phyloP scores from a whole-genome alignment of 179 eudicot species.

The Beta macrorhiza region DNA sequence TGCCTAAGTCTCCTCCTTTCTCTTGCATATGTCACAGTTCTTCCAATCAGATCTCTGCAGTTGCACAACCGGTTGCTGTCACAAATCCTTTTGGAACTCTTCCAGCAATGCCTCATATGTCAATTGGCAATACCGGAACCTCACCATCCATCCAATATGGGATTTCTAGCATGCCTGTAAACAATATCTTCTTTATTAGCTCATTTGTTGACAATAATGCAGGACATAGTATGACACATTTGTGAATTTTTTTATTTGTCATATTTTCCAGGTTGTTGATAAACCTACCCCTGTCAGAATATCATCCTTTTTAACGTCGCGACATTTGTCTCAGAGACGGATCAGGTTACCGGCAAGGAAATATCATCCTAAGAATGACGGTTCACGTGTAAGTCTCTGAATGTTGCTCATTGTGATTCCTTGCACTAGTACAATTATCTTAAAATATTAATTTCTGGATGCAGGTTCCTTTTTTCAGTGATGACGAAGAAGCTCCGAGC shows the following conservation, averaged over 20 bases:
- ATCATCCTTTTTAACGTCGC: conserved; percentile 81
- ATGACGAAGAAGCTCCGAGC: conserved; percentile 80
- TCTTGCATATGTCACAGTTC: conserved; percentile 43
- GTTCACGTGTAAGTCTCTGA: conserved; percentile 53
- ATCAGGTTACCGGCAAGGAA: conserved; percentile 84
- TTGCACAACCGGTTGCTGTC: conserved; percentile 57
- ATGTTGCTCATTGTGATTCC: background rate
- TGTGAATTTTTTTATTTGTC: conserved; percentile 15
- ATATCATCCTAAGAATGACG: conserved; percentile 77
- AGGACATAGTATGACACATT: background rate
- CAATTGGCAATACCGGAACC: conserved; percentile 77
- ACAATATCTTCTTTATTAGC: background rate
- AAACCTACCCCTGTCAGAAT: conserved; percentile 82
- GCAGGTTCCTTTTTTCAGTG: conserved; percentile 85
- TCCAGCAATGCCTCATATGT: conserved; percentile 93
- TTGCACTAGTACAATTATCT: background rate
- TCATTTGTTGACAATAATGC: conserved; percentile 9
- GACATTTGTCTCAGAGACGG: conserved; percentile 89
- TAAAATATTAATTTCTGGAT: conserved; percentile 18
- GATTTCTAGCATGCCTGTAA: conserved; percentile 91
- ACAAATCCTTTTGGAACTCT: conserved; percentile 93
- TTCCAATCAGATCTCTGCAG: conserved; percentile 50
- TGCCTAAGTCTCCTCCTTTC: background rate
- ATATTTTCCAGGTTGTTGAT: conserved; percentile 67
- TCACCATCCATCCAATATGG: conserved; percentile 94